Conservation (phyloP, 2,329 filamentous ascomycete genomes). For the Ceratocystis lukuohia region DNA sequence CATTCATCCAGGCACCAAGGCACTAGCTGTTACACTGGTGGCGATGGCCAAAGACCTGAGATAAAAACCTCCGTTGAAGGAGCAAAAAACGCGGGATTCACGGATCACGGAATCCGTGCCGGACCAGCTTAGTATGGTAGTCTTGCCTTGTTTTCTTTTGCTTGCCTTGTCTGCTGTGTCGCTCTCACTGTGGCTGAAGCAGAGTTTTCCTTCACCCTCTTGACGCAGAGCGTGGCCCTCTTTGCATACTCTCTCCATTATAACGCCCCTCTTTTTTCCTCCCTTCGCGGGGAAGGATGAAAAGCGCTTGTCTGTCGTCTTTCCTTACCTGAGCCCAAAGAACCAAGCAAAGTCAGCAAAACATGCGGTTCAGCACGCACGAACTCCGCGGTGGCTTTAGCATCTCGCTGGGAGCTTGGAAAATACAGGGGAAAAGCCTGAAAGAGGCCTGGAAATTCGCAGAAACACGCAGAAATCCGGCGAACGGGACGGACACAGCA, state of each 20-base stretch:
- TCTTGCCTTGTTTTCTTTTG: neutral
- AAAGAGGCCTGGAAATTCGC: neutral
- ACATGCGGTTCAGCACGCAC: neutral
- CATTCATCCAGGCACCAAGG: too few relatives aligned
- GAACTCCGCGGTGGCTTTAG: neutral
- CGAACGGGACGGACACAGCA: too few relatives aligned
- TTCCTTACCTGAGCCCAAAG: neutral
- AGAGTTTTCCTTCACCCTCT: neutral
- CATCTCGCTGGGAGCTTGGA: neutral
- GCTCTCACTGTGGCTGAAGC: neutral
- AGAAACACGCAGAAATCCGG: neutral
- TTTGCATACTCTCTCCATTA: too few relatives aligned
- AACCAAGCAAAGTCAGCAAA: neutral
- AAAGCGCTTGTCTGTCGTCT: neutral
- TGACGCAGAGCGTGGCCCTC: neutral
- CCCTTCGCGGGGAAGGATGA: neutral
- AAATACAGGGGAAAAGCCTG: neutral
- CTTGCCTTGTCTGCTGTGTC: neutral
- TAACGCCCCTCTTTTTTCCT: neutral
- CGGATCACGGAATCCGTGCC: constrained; percentile 1
- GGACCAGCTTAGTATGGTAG: neutral
- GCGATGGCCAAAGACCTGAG: neutral
- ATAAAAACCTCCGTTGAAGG: neutral
- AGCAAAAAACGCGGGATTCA: neutral
- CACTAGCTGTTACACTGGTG: neutral